A percentile compares a stretch with the other conserved stretches of the same genome.
Evolutionary conservation across 2,329 filamentous ascomycete species (phyloP).

Genomic region (Alternaria sp.): DNA sequence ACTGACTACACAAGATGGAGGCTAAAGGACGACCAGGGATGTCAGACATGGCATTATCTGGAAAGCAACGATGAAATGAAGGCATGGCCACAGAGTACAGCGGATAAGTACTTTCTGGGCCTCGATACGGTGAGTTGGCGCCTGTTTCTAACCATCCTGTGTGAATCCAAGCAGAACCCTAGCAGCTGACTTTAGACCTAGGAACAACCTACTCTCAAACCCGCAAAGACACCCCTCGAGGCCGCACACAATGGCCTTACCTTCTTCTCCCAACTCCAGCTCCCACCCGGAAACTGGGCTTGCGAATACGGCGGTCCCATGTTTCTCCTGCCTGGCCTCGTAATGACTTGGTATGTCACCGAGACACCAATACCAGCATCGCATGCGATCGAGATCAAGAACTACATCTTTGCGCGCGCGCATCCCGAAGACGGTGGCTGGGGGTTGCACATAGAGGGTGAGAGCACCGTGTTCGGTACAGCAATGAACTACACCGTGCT

Average conservation of each 20-base stretch:
- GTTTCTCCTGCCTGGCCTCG: slow-evolving; percentile 88
- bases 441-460: slow-evolving; percentile 94
- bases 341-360: slow-evolving; percentile 88
- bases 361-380: slow-evolving; percentile 83
- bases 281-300: slow-evolving; percentile 90
- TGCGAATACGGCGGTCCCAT: slow-evolving; percentile 98
- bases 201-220: slow-evolving; percentile 76
- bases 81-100: slow-evolving; percentile 83
- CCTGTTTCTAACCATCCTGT: background rate
- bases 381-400: slow-evolving; percentile 86
- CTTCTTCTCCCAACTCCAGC: slow-evolving; percentile 90
- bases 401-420: slow-evolving; percentile 87
- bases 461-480: slow-evolving; percentile 91
- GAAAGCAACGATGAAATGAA: slow-evolving; percentile 72
- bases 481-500: slow-evolving; percentile 85
- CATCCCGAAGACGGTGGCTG: slow-evolving; percentile 92
- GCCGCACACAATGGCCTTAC: slow-evolving; percentile 81
- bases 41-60: slow-evolving; percentile 95
- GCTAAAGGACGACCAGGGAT: slow-evolving; percentile 79
- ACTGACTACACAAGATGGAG: slow-evolving; percentile 89
- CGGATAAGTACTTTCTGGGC: slow-evolving; percentile 90
- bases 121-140: slow-evolving; percentile 71
- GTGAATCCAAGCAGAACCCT: background rate
- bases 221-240: slow-evolving; percentile 75
- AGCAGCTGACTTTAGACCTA: slow-evolving; percentile 52